These are phyloP conservation scores for Cornus controversa DNA, from an alignment of 148 eudicot genomes.

Conservation along the genomic window DNA sequence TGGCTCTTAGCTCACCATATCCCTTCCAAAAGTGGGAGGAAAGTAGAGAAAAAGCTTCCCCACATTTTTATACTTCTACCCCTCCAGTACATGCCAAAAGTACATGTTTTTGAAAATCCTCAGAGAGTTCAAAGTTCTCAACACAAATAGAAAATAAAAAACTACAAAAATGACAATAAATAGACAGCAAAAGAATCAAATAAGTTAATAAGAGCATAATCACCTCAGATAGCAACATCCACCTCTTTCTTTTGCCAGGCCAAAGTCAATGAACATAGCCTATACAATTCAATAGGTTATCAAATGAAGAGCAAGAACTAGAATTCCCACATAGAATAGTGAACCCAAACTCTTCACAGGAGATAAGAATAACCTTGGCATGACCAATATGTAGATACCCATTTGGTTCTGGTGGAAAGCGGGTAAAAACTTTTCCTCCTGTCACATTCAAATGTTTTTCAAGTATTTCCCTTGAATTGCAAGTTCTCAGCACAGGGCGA, in stretches of 20 bases:
- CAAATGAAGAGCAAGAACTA: constrained; percentile 9
- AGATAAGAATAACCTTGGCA: constrained; percentile 65
- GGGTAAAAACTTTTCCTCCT: constrained; percentile 84
- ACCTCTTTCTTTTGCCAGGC: constrained; percentile 89
- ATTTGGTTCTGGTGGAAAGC: constrained; percentile 99
- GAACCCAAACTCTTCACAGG: background rate
- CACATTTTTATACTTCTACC: no score
- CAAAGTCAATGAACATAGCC: constrained; percentile 99
- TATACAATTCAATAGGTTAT: constrained; percentile 18
- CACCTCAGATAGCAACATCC: constrained; percentile 93
- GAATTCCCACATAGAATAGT: constrained; percentile 8
- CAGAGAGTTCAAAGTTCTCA: no score
- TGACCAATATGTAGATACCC: constrained; percentile 98
- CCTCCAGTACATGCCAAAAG: no score
- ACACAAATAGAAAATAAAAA: no score
- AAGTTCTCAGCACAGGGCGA: constrained; percentile 69
- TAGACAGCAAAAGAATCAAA: background rate
- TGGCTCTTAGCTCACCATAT: no score
- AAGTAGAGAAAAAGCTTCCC: no score
- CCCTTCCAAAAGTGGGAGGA: no score
- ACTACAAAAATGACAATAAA: background rate
- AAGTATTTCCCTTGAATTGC: constrained; percentile 72
- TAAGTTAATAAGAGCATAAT: constrained; percentile 3
- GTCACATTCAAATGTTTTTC: constrained; percentile 75
- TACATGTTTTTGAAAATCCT: no score